Evolutionary conservation across 257 asterid species (phyloP), one percentile per base, ranked within the genome.

Genomic region (Jacaranda mimosifolia): DNA sequence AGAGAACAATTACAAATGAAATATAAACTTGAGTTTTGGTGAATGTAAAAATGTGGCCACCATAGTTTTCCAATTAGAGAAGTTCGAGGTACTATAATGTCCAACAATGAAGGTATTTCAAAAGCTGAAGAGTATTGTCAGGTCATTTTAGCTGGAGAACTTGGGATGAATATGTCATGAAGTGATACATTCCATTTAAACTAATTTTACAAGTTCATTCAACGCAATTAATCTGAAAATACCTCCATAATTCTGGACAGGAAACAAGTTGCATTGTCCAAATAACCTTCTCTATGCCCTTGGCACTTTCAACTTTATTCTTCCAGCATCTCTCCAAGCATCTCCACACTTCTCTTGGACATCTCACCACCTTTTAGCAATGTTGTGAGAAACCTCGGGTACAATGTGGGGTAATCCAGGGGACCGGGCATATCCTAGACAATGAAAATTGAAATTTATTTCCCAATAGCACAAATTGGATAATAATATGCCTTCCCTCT

Each of bases 251-350:
- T 65, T 7, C 46, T 68, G 48, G 77, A 53, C 52, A 32, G 45
- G 48, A 40, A 73, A 65, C 46, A 53, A 13, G 21, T 39, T 35
- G 66, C 39, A 62, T 32, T 49, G 73, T 56, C 58, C 26, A 60
- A 74, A 62, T 76, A 72, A 76, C 76, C 84, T 73, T 60, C 40
- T 48, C 39, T 48, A 80, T 36, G 73, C 60, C 63, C 21, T 51
- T 48, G 19, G 56, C 58, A 79, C 64, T 38, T 77, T 92, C 84
- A 94, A 68, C 89, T 89, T 80, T 89, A 89, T 76, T 94, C 94
- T 87, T 91, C 97, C 90, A 94, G 78, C 99, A 94, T 92, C 88
- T 92, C 95, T 42, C 95, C 97, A 1, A 92, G 97, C 88, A 92
- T 87, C 83, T 94, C 97, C 79, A 82, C 94, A 26, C 91, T 77